Evolutionary conservation across 495 filamentous ascomycete genomes (phyloP).

Genomic region (Aspergillus affinis): DNA sequence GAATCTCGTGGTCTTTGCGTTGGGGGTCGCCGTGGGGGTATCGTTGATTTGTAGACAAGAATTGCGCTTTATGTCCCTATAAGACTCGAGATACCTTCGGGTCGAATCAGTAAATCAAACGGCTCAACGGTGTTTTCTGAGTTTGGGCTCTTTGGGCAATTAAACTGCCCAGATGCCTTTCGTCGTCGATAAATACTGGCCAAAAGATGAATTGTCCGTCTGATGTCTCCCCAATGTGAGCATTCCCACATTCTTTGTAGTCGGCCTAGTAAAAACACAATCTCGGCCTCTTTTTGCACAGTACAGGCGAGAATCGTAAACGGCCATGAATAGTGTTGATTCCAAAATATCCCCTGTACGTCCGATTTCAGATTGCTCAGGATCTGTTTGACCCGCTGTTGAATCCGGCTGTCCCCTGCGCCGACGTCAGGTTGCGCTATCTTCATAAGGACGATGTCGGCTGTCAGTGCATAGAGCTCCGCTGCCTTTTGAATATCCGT

Average conservation of each 20-base stretch:
- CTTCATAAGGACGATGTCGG: conserved; percentile 7
- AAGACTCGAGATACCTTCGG: conserved; percentile 1
- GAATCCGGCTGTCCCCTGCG: conserved; percentile 1
- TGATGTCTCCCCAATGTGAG: conserved; percentile 9
- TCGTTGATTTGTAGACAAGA: background rate
- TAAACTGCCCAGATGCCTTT: conserved; percentile 3
- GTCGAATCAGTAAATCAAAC: conserved; percentile 1
- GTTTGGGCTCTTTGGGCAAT: background rate
- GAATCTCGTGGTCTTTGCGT: too few relatives aligned
- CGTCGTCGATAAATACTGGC: background rate
- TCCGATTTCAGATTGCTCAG: conserved; percentile 6
- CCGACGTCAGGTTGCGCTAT: background rate
- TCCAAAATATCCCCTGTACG: conserved; percentile 6
- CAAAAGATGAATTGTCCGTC: conserved; percentile 2
- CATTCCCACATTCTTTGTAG: conserved; percentile 4
- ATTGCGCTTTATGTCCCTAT: background rate
- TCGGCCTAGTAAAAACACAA: conserved; percentile 6
- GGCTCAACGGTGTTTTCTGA: background rate
- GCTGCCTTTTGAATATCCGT: conserved; percentile 6
- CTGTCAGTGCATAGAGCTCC: conserved; percentile 4
- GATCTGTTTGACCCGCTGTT: conserved; percentile 2
- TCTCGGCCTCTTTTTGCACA: conserved; percentile 4
- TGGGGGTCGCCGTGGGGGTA: background rate
- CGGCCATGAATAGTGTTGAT: conserved; percentile 9
- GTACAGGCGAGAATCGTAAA: conserved; percentile 6